A percentile compares a stretch with the other conserved stretches of the same genome.
phyloP scores from a whole-genome alignment of 176 grass and related monocot genomes.

The Hordeum vulgare region MorexV3_pseudomolecules_assembly NC_058520.1:541449406-541449905 shows the following conservation, averaged over 20 bases:
- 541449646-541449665: background rate
- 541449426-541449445: background rate
- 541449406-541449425: background rate
- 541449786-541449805: constrained; percentile 50
- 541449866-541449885: constrained; percentile 76
- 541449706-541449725: background rate
- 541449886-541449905: constrained; percentile 58
- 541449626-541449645: background rate
- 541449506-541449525: background rate
- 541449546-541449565: background rate
- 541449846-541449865: constrained; percentile 79
- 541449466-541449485: background rate
- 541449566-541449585: background rate
- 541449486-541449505: background rate
- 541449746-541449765: background rate
- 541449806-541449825: constrained; percentile 79
- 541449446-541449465: background rate
- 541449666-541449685: background rate
- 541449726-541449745: background rate
- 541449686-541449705: background rate
- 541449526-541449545: background rate
- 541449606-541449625: background rate
- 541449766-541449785: background rate
- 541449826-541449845: constrained; percentile 88
- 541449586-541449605: too few species aligned